Evolutionary conservation across 2,329 filamentous ascomycete genomes (phyloP).

Genomic region (Cytospora schulzeri): DNA sequence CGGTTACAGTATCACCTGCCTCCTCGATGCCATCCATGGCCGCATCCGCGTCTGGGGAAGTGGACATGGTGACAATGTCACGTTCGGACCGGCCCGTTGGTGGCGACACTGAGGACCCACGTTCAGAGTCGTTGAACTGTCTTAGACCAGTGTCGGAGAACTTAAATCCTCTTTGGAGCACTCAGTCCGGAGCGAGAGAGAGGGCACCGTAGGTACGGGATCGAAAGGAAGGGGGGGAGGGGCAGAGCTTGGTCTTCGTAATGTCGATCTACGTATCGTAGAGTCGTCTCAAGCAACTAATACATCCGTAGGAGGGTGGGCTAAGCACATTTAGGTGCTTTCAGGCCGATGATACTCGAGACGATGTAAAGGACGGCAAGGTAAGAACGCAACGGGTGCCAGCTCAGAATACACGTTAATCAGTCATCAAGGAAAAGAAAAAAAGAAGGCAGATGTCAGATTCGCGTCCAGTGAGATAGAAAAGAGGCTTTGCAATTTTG

Average conservation of each 20-base stretch:
- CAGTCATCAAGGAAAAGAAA: too few species aligned
- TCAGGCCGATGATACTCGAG: background rate
- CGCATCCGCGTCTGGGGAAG: slow-evolving; percentile 44
- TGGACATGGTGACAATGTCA: slow-evolving; percentile 35
- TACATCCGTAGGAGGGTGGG: too few species aligned
- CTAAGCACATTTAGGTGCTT: background rate
- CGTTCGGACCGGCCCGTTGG: slow-evolving; percentile 16
- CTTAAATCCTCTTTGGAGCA: too few species aligned
- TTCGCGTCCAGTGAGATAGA: background rate
- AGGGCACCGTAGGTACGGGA: background rate
- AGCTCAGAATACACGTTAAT: background rate
- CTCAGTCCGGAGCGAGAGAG: background rate
- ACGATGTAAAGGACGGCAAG: background rate
- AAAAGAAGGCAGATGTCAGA: background rate
- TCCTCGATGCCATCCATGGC: slow-evolving; percentile 31
- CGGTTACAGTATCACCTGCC: slow-evolving; percentile 25
- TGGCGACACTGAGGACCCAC: background rate
- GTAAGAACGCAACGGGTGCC: background rate
- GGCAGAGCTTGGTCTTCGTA: background rate
- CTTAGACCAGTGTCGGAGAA: background rate
- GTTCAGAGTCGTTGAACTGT: background rate
- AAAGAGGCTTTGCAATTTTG: background rate
- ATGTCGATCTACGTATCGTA: background rate
- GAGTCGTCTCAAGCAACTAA: background rate
- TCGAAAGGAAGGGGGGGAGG: background rate